These are phyloP conservation scores for Ceratocystis albifundus DNA, from an alignment of 2,329 filamentous ascomycete genomes.

Conservation along the genomic window DNA sequence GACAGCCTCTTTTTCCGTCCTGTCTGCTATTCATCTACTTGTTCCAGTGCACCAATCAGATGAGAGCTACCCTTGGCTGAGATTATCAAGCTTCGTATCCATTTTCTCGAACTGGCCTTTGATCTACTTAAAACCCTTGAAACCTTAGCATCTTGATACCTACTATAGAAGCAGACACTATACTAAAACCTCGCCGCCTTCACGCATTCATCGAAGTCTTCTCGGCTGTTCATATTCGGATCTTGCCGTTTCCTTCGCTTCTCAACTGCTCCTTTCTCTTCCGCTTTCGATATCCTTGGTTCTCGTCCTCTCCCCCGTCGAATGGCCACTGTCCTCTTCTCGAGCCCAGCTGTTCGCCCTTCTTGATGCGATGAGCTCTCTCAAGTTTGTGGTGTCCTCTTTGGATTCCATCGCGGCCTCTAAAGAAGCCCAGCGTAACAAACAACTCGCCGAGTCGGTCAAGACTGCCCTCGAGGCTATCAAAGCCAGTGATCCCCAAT, in stretches of 20 bases:
- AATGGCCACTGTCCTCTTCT: constrained; percentile 10
- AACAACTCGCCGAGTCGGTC: constrained; percentile 69
- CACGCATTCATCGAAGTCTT: neutral
- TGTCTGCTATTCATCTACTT: neutral
- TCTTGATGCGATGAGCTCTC: constrained; percentile 57
- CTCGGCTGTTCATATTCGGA: too few species aligned
- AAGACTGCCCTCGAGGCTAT: constrained; percentile 75
- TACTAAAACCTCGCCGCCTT: neutral
- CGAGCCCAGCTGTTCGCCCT: neutral
- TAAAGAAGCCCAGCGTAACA: constrained; percentile 80
- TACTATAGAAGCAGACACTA: neutral
- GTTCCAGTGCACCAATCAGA: neutral
- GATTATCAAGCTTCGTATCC: constrained; percentile 8
- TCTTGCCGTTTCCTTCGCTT: neutral
- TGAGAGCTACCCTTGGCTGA: neutral
- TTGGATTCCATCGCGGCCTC: constrained; percentile 84
- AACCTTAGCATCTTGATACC: neutral
- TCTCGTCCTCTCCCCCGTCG: constrained; percentile 4
- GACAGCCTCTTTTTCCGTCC: neutral
- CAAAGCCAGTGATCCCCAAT: constrained; percentile 67
- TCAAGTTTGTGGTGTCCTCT: constrained; percentile 90
- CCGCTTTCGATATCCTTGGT: neutral
- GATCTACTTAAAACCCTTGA: neutral
- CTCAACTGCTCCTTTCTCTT: neutral
- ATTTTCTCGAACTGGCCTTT: neutral